A percentile compares a stretch with the other conserved stretches of the same genome.
Conservation (phyloP, 2,329 filamentous ascomycete genomes). For the Pseudogymnoascus sp. region DNA sequence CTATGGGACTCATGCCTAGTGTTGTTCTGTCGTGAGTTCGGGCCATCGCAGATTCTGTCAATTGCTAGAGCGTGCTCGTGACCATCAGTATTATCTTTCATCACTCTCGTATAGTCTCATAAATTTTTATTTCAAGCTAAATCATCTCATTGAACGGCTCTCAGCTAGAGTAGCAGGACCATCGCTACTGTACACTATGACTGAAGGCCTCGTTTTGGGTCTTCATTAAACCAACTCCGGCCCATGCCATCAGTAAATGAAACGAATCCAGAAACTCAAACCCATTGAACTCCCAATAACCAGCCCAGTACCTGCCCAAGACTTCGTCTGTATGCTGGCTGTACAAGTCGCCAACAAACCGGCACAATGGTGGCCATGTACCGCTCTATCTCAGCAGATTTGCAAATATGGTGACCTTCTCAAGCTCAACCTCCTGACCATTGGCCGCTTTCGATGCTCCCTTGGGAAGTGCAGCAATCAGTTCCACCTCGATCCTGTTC, state of each 20-base stretch:
- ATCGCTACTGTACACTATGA: background rate
- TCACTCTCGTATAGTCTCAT: too few species aligned
- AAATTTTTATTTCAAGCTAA: background rate
- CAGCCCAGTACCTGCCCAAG: background rate
- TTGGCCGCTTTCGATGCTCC: slow-evolving; percentile 45
- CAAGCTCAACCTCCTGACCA: slow-evolving; percentile 62
- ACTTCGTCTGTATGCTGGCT: background rate
- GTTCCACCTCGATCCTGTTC: slow-evolving; percentile 70
- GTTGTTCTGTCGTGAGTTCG: too few species aligned
- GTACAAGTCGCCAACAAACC: background rate
- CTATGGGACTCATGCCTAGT: too few species aligned
- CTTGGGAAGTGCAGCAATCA: slow-evolving; percentile 62
- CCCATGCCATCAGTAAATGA: background rate
- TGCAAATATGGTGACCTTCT: slow-evolving; percentile 68
- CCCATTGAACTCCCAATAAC: background rate
- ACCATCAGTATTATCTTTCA: too few species aligned
- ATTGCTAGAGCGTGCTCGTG: too few species aligned
- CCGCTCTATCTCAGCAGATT: slow-evolving; percentile 50
- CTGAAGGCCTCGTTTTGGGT: background rate
- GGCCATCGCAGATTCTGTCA: too few species aligned
- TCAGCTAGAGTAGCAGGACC: background rate
- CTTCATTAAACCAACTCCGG: background rate
- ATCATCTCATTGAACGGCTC: background rate
- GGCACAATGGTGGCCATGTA: background rate
- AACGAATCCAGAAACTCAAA: background rate